phyloP scores from a whole-genome alignment of 2,329 filamentous ascomycete genomes.

The Cladosporium sp. region DNA sequence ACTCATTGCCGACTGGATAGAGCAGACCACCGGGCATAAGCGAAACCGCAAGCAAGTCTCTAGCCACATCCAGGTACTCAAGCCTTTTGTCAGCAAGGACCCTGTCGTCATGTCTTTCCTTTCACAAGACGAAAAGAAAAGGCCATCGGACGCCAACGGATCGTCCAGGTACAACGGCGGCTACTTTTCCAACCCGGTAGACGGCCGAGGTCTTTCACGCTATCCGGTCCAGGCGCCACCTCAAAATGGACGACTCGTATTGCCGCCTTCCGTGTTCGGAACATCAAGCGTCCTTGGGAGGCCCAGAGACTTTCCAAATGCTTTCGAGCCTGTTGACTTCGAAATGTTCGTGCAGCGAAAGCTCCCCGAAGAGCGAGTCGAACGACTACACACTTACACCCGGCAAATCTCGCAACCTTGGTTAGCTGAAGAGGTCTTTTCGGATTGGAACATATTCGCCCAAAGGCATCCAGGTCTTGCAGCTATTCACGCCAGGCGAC shows the following conservation, averaged over 20 bases:
- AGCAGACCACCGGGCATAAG: conserved; percentile 49
- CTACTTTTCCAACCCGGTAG: conserved; percentile 13
- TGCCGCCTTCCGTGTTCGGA: not conserved
- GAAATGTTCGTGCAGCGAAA: conserved; percentile 40
- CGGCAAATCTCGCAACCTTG: conserved; percentile 29
- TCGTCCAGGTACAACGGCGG: not conserved
- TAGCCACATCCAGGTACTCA: conserved; percentile 61
- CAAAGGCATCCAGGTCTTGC: conserved; percentile 29
- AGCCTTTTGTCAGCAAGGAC: conserved; percentile 51
- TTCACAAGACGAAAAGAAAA: conserved; percentile 33
- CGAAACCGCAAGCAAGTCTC: conserved; percentile 59
- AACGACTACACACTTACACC: conserved; percentile 38
- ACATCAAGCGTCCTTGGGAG: not conserved
- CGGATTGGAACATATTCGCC: conserved; percentile 30
- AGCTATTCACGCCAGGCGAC: conserved; percentile 20
- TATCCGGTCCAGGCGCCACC: conserved; percentile 19
- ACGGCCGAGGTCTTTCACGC: conserved; percentile 19
- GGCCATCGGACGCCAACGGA: conserved; percentile 16
- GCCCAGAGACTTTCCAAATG: conserved; percentile 12
- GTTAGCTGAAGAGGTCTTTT: conserved; percentile 30
- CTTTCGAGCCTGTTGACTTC: conserved; percentile 33
- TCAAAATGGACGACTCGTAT: conserved; percentile 11
- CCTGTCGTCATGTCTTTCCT: conserved; percentile 45
- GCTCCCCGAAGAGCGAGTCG: conserved; percentile 15
- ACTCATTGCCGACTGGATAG: conserved; percentile 56